phyloP scores from a whole-genome alignment of 75 land plant species.

The Sequoiadendron giganteum region DNA sequence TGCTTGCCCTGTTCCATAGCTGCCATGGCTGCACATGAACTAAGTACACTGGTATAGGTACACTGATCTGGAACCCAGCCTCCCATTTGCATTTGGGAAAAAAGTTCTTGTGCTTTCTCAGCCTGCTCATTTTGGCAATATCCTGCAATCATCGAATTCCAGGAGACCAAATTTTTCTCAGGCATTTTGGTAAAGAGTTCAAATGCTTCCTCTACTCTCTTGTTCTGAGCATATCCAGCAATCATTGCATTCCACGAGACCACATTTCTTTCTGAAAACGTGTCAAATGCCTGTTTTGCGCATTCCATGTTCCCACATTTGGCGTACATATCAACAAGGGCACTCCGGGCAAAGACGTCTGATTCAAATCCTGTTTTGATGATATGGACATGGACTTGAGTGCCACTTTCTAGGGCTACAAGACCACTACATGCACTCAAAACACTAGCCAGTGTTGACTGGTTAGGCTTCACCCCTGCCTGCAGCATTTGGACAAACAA shows the following conservation, averaged over 20 bases:
- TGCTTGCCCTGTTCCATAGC: conserved; percentile 46
- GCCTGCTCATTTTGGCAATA: conserved; percentile 11
- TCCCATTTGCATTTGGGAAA: conserved; percentile 32
- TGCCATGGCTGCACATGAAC: conserved; percentile 31
- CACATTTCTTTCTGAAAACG: conserved; percentile 11
- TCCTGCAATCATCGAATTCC: conserved; percentile 59
- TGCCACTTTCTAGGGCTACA: background rate
- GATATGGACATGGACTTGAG: background rate
- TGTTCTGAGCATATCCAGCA: conserved; percentile 51
- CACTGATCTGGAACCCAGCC: conserved; percentile 36
- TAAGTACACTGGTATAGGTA: conserved; percentile 48
- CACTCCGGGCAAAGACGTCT: background rate
- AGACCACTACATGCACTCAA: conserved; percentile 9
- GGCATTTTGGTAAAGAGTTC: conserved; percentile 32
- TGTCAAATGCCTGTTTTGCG: conserved; percentile 8
- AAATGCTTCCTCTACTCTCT: conserved; percentile 26
- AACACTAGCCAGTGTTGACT: conserved; percentile 1
- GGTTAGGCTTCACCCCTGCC: conserved; percentile 15
- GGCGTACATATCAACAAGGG: conserved; percentile 12
- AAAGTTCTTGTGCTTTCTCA: conserved; percentile 38
- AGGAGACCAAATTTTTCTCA: conserved; percentile 36
- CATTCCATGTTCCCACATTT: conserved; percentile 8
- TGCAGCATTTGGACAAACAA: conserved; percentile 15
- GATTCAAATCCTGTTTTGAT: background rate
- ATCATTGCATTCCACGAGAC: conserved; percentile 50